phyloP scores from a whole-genome alignment of 805 yeast species.

The Metschnikowia vanudenii region DNA sequence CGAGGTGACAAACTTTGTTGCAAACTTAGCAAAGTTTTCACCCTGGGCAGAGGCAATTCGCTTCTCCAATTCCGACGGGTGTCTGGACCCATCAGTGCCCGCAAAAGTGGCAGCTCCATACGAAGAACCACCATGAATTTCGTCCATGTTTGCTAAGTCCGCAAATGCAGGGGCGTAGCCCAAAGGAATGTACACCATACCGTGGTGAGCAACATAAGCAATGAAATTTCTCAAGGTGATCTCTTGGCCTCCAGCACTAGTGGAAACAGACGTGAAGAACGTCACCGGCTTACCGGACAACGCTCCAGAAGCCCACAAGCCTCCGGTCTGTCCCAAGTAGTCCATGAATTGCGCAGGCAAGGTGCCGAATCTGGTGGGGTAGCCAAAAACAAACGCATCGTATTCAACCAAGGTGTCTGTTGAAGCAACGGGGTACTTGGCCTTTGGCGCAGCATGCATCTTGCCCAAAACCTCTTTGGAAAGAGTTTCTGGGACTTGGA shows the following conservation, averaged over 20 bases:
- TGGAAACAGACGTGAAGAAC: slow-evolving; percentile 69
- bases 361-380: slow-evolving; percentile 84
- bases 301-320: slow-evolving; percentile 74
- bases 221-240: slow-evolving; percentile 61
- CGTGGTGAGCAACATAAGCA: slow-evolving; percentile 73
- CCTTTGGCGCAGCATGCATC: slow-evolving; percentile 68
- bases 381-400: slow-evolving; percentile 82
- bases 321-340: slow-evolving; percentile 78
- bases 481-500: slow-evolving; percentile 80
- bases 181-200: slow-evolving; percentile 75
- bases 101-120: slow-evolving; percentile 87
- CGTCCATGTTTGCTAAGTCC: slow-evolving; percentile 53
- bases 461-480: slow-evolving; percentile 55
- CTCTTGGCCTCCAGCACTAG: slow-evolving; percentile 85
- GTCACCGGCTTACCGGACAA: slow-evolving; percentile 74
- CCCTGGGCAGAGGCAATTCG: slow-evolving; percentile 68
- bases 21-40: slow-evolving; percentile 45
- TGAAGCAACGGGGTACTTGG: slow-evolving; percentile 60
- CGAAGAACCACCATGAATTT: slow-evolving; percentile 76
- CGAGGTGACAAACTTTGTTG: slow-evolving; percentile 24
- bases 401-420: slow-evolving; percentile 55
- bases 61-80: slow-evolving; percentile 61
- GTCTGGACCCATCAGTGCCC: slow-evolving; percentile 74
- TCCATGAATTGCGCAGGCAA: slow-evolving; percentile 75
- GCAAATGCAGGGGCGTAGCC: slow-evolving; percentile 63